Evolutionary conservation across 352 stramenopile species (phyloP), one percentile per base, ranked within the genome.

Genomic region (Phytopythium aichiense): DNA sequence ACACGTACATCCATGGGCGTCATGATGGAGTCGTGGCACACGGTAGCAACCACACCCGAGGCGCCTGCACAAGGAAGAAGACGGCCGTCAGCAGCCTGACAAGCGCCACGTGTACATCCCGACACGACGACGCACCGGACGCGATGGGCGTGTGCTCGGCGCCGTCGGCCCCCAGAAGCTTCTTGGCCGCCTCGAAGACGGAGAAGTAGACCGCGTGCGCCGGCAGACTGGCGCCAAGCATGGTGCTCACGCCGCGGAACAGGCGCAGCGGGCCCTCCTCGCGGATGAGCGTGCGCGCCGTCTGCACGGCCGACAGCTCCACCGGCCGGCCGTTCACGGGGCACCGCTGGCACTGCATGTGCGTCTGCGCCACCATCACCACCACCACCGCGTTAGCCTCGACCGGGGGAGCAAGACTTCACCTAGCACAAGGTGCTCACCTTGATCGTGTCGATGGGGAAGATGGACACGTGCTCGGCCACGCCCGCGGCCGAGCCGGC

Each of bases 21-120:
- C 95, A 99, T 98, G 60, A 99, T 95, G 31, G 95, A 74, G 74
- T 99, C 98, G 73, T 99, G 97, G n/a, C 89, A 88, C 25, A 99
- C 81, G 0, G 95, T 98, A 1, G 96, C 97, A 4, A 97, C 74
- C 1, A 97, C 96, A 35, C 97, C 98, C 0, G 96, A 92, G 23
- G 95, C 71, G 54, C 86, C 88, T 71, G 84, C 68, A 48, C 65
- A 38, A 38, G 11, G 22, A 23, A 13, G 7, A 23, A 16, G 82
- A 38, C 4, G 73, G 65, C 61, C 65, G 46, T 56, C 5, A 35
- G 30, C 28, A 22, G 13, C 49, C 49, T 7, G 13, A 51, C 15
- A 16, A 51, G 23, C 23, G 12, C 15, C 8, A 5, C 25, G 11
- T 9, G 9, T 20, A 12, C 2, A 4, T 13, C 13, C 23, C 16